Conservation (phyloP, 148 eudicot species). For the Persicaria maculosa region DNA sequence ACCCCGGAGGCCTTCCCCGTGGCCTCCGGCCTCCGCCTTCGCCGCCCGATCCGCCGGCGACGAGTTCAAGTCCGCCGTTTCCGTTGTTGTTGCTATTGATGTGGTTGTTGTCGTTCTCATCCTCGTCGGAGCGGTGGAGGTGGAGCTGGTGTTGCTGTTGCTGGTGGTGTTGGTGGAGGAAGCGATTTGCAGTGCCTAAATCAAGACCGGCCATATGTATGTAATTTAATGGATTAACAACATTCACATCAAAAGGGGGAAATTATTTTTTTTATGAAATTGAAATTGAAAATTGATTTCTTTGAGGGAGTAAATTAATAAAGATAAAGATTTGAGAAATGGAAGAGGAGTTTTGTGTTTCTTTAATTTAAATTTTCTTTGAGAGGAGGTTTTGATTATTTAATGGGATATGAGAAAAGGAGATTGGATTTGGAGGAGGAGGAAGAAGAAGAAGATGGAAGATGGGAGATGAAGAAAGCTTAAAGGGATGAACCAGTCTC, state of each 20-base stretch:
- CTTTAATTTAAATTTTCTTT: not conserved
- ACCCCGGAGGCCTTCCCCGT: conserved; percentile 64
- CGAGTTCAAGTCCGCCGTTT: conserved; percentile 22
- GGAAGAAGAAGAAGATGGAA: too few relatives aligned
- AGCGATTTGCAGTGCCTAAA: conserved; percentile 52
- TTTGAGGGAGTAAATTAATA: not conserved
- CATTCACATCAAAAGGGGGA: conserved; percentile 26
- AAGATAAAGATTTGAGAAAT: not conserved
- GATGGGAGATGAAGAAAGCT: conserved; percentile 21
- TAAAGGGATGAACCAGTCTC: conserved; percentile 10
- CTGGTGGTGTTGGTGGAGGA: conserved; percentile 18
- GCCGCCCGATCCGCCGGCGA: conserved; percentile 11
- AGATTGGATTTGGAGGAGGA: not conserved
- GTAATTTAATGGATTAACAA: not conserved
- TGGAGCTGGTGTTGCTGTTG: conserved; percentile 13
- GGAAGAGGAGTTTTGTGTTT: not conserved
- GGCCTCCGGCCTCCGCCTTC: conserved; percentile 51
- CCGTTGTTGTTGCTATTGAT: not conserved
- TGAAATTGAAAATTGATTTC: not conserved
- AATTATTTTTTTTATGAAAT: conserved; percentile 4
- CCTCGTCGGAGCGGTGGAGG: conserved; percentile 11
- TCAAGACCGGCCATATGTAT: conserved; percentile 20
- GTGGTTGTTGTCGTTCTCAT: conserved; percentile 8
- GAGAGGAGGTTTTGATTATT: not conserved
- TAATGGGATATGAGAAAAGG: not conserved